These are phyloP conservation scores for Gelatoporia subvermispora DNA, from an alignment of 768 basidiomycete genomes.

Conservation along the genomic window DNA sequence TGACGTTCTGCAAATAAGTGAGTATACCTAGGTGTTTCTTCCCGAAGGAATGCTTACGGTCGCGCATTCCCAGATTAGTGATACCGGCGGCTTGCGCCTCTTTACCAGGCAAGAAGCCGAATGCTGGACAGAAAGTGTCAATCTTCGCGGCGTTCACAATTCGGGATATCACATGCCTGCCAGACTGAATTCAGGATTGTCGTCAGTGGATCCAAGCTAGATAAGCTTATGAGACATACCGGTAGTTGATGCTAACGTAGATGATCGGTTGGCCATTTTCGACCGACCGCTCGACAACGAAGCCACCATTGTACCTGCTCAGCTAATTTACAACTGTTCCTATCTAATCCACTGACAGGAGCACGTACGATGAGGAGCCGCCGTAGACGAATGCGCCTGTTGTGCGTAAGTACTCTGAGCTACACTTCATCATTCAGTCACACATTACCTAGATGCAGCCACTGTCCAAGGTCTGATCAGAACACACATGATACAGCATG, in stretches of 20 bases:
- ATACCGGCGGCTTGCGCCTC: slow-evolving; percentile 32
- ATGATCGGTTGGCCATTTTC: slow-evolving; percentile 41
- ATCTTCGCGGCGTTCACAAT: too few species aligned
- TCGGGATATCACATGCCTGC: too few species aligned
- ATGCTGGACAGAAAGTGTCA: slow-evolving; percentile 16
- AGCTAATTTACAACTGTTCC: background rate
- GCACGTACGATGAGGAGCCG: background rate
- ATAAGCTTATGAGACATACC: slow-evolving; percentile 9
- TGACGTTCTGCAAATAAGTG: background rate
- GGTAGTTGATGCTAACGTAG: slow-evolving; percentile 52
- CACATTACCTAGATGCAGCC: slow-evolving; percentile 5
- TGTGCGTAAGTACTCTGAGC: background rate
- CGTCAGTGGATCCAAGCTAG: too few species aligned
- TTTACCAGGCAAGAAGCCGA: slow-evolving; percentile 35
- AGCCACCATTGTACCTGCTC: slow-evolving; percentile 35
- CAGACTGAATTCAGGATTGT: too few species aligned
- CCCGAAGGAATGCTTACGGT: slow-evolving; percentile 28
- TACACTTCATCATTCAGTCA: too few species aligned
- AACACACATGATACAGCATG: background rate
- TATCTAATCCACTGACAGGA: too few species aligned
- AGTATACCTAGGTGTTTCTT: background rate
- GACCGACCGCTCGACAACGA: slow-evolving; percentile 41
- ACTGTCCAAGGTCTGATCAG: background rate
- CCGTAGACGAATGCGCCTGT: background rate
- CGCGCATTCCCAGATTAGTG: slow-evolving; percentile 44